Conservation (phyloP, 345 rosid genomes). For the Carallia brachiata region DNA sequence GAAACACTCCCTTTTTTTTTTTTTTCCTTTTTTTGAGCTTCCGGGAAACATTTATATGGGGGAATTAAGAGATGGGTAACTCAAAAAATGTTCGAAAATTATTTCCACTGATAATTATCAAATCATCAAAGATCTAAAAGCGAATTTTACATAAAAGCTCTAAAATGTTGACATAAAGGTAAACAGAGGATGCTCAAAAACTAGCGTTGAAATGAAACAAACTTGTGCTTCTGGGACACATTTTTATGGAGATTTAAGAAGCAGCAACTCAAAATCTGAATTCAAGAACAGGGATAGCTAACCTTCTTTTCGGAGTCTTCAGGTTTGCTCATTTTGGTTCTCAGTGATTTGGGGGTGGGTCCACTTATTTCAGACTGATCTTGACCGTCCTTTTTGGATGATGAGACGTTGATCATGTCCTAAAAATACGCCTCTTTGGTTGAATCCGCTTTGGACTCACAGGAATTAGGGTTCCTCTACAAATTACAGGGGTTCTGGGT, state of each 20-base stretch:
- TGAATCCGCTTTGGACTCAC: background rate
- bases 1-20: background rate
- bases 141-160: background rate
- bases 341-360: constrained; percentile 27
- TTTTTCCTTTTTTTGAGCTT: background rate
- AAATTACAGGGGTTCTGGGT: background rate
- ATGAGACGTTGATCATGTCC: constrained; percentile 38
- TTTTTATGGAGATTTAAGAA: no score
- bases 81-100: no score
- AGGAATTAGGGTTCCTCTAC: constrained; percentile 14
- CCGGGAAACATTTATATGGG: constrained; percentile 1
- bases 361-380: constrained; percentile 25
- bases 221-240: background rate
- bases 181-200: background rate
- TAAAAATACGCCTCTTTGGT: background rate
- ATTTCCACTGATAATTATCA: background rate
- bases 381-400: constrained; percentile 44
- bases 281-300: background rate
- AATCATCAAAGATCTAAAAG: background rate
- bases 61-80: background rate
- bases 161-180: background rate
- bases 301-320: constrained; percentile 55
- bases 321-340: constrained; percentile 53
- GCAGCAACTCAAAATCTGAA: no score
- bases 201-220: background rate